Evolutionary conservation across 2,329 filamentous ascomycete genomes (phyloP).

Genomic region (Colletotrichum sp.): DNA sequence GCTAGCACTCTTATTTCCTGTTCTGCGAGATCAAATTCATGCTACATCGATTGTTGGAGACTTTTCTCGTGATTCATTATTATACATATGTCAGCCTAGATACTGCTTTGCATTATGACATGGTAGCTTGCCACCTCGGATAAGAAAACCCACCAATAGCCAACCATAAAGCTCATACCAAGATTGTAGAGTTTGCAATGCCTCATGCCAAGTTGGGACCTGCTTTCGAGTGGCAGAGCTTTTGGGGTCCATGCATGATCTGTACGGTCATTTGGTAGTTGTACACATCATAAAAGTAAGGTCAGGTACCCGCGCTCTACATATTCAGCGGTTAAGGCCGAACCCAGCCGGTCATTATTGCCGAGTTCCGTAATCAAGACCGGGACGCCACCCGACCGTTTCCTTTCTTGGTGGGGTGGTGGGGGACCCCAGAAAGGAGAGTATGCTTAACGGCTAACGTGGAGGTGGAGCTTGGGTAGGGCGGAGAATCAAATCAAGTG

Average conservation of each 20-base stretch:
- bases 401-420: too few species aligned
- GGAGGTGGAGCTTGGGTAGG: not conserved
- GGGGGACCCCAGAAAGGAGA: too few species aligned
- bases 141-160: too few species aligned
- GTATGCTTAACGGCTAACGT: not conserved
- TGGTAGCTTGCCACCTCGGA: too few species aligned
- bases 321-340: not conserved
- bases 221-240: not conserved
- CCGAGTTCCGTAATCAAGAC: not conserved
- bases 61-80: too few species aligned
- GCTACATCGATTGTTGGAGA: too few species aligned
- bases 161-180: not conserved
- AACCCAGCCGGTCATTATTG: not conserved
- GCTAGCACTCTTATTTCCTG: too few species aligned
- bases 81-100: too few species aligned
- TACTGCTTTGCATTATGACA: too few species aligned
- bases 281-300: not conserved
- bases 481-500: not conserved
- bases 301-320: not conserved
- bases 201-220: not conserved
- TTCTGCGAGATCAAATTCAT: too few species aligned
- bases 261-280: not conserved
- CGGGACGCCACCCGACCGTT: not conserved
- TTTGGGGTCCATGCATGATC: not conserved
- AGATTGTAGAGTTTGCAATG: not conserved